A percentile compares a stretch with the other conserved stretches of the same genome.
Evolutionary conservation across 164 flowering plant genomes (phyloP).

Genomic region (Chimonanthus salicifolius): DNA sequence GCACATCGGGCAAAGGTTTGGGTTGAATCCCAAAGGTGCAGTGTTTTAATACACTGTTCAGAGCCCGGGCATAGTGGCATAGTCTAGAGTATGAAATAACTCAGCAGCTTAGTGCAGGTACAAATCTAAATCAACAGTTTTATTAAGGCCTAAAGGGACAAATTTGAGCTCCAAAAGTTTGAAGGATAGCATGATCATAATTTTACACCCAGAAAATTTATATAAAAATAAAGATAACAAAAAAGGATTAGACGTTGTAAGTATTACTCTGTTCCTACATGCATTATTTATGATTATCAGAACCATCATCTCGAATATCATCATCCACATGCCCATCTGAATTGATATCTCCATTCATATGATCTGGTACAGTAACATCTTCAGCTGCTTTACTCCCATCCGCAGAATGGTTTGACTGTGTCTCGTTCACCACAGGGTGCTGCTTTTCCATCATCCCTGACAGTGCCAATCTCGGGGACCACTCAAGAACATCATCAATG

Average conservation of each 20-base stretch:
- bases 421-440: conserved; percentile 38
- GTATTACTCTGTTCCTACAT: conserved; percentile 3
- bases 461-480: conserved; percentile 84
- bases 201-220: conserved; percentile 5
- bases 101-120: neutral
- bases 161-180: conserved; percentile 6
- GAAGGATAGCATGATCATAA: conserved; percentile 2
- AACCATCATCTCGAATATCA: conserved; percentile 22
- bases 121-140: conserved; percentile 8
- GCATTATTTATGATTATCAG: conserved; percentile 13
- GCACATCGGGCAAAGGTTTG: no score
- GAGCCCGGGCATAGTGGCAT: neutral
- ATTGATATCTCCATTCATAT: conserved; percentile 14
- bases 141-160: conserved; percentile 9
- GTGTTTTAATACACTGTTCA: no score
- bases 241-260: conserved; percentile 2
- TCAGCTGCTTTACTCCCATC: conserved; percentile 29
- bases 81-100: neutral
- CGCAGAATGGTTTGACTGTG: conserved; percentile 35
- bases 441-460: conserved; percentile 94
- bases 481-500: conserved; percentile 93
- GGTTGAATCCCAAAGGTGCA: no score
- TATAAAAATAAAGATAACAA: neutral
- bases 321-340: conserved; percentile 23
- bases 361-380: conserved; percentile 19